Evolutionary conservation across 371 early-diverging fungal genomes (phyloP).

Genomic region (Rhizopus arrhizus): DNA sequence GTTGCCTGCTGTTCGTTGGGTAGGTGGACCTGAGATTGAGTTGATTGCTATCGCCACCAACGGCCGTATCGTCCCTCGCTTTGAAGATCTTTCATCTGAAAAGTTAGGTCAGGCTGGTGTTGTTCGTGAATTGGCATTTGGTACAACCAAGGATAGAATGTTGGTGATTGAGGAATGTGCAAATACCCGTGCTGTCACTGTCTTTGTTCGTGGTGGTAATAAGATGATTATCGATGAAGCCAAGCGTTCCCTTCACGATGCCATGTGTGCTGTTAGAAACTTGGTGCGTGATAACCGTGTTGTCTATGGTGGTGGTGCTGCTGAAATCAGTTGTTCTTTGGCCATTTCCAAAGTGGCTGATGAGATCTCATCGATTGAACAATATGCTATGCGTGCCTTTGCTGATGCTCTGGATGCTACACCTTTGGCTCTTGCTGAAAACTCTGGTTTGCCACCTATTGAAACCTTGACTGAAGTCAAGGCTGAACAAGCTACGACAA

Average conservation of each 20-base stretch:
- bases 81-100: constrained; percentile 91
- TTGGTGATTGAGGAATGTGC: constrained; percentile 98
- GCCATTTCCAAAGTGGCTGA: constrained; percentile 94
- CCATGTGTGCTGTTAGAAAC: constrained; percentile 99
- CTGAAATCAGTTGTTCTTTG: constrained; percentile 96
- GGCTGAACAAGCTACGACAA: constrained; percentile 87
- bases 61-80: constrained; percentile 99
- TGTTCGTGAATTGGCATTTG: constrained; percentile 94
- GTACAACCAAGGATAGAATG: constrained; percentile 99
- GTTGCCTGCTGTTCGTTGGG: constrained; percentile 99
- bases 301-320: constrained; percentile 99
- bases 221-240: constrained; percentile 99
- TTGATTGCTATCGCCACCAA: constrained; percentile 99
- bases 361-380: constrained; percentile 89
- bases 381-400: constrained; percentile 98
- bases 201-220: constrained; percentile 98
- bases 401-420: constrained; percentile 96
- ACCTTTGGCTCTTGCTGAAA: constrained; percentile 97
- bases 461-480: constrained; percentile 94
- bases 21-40: constrained; percentile 99
- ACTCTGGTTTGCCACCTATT: constrained; percentile 96
- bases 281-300: constrained; percentile 96
- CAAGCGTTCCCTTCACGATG: constrained; percentile 98
- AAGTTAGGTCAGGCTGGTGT: constrained; percentile 95
- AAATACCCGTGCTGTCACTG: constrained; percentile 96